phyloP scores from a whole-genome alignment of 2,329 filamentous ascomycete species.

The Monilinia polystroma region DNA sequence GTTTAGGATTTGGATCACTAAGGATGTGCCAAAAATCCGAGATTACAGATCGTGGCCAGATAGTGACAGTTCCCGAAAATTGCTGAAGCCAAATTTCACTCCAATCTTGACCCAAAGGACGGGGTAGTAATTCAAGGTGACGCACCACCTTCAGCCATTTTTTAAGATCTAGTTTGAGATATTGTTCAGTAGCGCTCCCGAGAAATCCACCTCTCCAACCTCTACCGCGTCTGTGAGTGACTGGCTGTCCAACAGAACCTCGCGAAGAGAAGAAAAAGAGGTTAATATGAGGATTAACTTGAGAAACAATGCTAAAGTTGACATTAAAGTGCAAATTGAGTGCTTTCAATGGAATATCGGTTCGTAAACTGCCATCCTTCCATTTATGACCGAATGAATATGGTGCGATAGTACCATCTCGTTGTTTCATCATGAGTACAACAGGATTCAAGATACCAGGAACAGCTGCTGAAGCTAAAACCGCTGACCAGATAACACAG shows the following conservation, averaged over 20 bases:
- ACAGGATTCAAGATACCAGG: conserved; percentile 94
- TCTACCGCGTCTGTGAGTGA: conserved; percentile 87
- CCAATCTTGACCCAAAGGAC: conserved; percentile 93
- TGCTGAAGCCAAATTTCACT: conserved; percentile 93
- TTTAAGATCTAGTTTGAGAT: conserved; percentile 91
- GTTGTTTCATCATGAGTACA: conserved; percentile 86
- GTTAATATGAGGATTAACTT: conserved; percentile 97
- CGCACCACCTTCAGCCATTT: conserved; percentile 97
- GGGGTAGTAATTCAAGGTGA: conserved; percentile 85
- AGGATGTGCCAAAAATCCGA: conserved; percentile 87
- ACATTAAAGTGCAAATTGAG: conserved; percentile 98
- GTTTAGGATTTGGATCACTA: conserved; percentile 71
- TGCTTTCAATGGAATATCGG: conserved; percentile 91
- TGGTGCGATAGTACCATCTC: conserved; percentile 73
- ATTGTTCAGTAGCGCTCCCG: conserved; percentile 88
- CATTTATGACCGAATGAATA: conserved; percentile 99
- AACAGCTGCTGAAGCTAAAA: conserved; percentile 90
- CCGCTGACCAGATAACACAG: conserved; percentile 97
- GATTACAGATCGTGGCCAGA: conserved; percentile 81
- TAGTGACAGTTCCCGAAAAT: conserved; percentile 91
- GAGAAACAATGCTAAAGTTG: conserved; percentile 86
- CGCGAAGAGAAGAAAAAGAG: conserved; percentile 98
- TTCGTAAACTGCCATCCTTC: conserved; percentile 94
- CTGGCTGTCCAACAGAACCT: conserved; percentile 86
- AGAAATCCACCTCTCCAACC: conserved; percentile 97